A percentile compares a stretch with the other conserved stretches of the same genome.
phyloP scores from a whole-genome alignment of 495 filamentous ascomycete species.

The Parmelia sp. region DNA sequence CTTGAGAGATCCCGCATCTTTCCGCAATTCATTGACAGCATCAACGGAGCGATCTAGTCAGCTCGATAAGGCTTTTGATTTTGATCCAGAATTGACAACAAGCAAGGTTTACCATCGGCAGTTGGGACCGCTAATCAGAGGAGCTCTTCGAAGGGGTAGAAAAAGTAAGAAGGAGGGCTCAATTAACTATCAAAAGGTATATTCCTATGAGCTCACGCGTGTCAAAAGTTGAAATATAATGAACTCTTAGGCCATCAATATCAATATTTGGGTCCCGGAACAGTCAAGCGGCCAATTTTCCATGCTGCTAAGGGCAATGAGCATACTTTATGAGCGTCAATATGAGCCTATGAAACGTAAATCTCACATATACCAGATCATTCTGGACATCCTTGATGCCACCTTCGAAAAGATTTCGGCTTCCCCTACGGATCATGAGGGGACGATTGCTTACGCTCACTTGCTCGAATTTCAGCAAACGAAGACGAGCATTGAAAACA shows the following conservation, averaged over 20 bases:
- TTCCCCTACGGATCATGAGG: neutral
- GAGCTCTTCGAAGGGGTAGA: neutral
- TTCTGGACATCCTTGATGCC: neutral
- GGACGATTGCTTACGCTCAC: neutral
- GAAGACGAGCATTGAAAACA: no score
- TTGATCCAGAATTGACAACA: conserved; percentile 9
- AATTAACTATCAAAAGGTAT: neutral
- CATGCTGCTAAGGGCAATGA: neutral
- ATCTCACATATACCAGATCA: neutral
- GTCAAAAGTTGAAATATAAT: neutral
- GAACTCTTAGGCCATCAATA: neutral
- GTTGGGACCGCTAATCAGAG: conserved; percentile 3
- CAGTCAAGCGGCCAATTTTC: neutral
- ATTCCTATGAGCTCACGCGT: neutral
- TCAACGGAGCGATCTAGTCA: neutral
- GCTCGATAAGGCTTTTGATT: conserved; percentile 2
- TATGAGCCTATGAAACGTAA: neutral
- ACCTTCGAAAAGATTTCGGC: neutral
- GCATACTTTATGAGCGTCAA: neutral
- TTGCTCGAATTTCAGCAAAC: no score
- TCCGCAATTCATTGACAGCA: neutral
- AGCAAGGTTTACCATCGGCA: conserved; percentile 15
- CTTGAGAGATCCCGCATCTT: conserved; percentile 2
- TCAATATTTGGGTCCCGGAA: neutral
- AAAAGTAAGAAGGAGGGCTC: neutral